These are phyloP conservation scores for Dalechampia spathulata DNA, from an alignment of 441 rosid species.

Conservation along the genomic window DNA sequence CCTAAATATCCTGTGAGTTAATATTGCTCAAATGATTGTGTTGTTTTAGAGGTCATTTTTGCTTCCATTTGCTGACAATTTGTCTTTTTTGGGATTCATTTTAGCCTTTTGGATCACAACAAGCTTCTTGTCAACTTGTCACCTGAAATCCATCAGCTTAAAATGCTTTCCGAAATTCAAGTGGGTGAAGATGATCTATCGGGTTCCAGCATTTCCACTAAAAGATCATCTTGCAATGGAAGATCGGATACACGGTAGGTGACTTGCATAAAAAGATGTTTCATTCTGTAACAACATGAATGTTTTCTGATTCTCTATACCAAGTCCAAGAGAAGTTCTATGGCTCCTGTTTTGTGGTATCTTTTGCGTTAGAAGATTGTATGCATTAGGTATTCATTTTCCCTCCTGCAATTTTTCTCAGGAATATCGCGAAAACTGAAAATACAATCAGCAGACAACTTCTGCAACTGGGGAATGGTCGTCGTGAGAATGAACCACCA, in stretches of 20 bases:
- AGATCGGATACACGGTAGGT: constrained; percentile 23
- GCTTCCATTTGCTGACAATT: constrained; percentile 1
- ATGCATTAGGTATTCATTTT: no score
- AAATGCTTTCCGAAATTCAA: constrained; percentile 37
- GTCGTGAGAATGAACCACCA: background rate
- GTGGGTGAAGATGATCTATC: constrained; percentile 29
- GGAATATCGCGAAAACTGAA: no score
- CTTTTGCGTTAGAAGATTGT: no score
- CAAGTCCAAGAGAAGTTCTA: no score
- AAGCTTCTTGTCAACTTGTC: constrained; percentile 30
- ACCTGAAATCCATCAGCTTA: constrained; percentile 35
- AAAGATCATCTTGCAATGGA: constrained; percentile 27
- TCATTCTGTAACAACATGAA: constrained; percentile 1
- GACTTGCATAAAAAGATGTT: no score
- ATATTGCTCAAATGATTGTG: background rate
- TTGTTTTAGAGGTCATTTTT: constrained; percentile 12
- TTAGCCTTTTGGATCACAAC: constrained; percentile 53
- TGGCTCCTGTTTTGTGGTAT: no score
- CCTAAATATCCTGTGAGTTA: constrained; percentile 44
- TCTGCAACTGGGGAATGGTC: constrained; percentile 20
- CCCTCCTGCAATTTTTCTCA: constrained; percentile 12
- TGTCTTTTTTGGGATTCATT: background rate
- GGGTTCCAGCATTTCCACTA: constrained; percentile 19
- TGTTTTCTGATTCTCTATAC: no score
- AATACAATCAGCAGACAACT: no score